phyloP scores from a whole-genome alignment of 2,329 filamentous ascomycete genomes.

The Claviceps sp. region DNA sequence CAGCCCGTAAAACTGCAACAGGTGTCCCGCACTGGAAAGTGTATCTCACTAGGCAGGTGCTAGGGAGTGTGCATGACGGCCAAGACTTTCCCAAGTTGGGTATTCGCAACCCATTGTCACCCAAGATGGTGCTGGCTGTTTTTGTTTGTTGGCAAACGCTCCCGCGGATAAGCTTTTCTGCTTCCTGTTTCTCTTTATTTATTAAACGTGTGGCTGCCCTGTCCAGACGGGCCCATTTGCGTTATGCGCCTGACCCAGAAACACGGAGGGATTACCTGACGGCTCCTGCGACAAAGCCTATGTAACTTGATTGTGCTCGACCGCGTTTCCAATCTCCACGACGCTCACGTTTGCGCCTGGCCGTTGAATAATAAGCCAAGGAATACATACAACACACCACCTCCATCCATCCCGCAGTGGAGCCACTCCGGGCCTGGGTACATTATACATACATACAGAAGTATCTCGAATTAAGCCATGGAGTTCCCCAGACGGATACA shows the following conservation, averaged over 20 bases:
- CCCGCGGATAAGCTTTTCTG: not conserved
- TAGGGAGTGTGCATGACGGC: not conserved
- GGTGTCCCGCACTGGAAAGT: not conserved
- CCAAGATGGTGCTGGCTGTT: not conserved
- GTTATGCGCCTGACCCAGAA: not conserved
- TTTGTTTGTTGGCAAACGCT: not conserved
- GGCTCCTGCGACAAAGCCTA: not conserved
- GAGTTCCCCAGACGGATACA: not conserved
- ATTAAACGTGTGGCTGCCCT: not conserved
- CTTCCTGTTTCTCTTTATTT: not conserved
- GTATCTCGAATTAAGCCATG: not conserved
- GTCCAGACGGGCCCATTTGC: not conserved
- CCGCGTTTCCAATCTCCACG: not conserved
- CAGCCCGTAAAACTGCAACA: not conserved
- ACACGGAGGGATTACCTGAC: not conserved
- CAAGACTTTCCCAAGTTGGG: not conserved
- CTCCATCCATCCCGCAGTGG: conserved; percentile 1
- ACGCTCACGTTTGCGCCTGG: not conserved
- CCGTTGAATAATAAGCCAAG: not conserved
- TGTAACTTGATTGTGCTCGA: not conserved
- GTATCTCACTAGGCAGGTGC: not conserved
- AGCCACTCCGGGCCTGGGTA: not conserved
- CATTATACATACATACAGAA: no score
- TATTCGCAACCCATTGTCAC: not conserved
- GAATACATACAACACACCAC: not conserved